Conservation (phyloP, 768 basidiomycete genomes). For the Leucocoprinus sp. region DNA sequence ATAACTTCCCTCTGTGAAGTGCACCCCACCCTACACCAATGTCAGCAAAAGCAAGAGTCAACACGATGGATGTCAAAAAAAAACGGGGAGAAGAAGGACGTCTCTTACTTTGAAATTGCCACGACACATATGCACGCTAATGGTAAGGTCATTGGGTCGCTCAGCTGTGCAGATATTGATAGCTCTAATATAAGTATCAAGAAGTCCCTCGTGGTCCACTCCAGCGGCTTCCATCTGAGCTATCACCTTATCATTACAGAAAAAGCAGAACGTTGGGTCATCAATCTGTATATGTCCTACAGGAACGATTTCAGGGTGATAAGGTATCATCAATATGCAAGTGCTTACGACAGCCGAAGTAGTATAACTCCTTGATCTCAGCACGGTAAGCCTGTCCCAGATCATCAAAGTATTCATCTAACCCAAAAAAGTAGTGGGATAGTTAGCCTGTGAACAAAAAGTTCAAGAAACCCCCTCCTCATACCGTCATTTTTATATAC, state of each 20-base stretch:
- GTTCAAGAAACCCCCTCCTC: constrained; percentile 8
- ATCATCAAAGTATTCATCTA: constrained; percentile 46
- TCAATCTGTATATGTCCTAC: constrained; percentile 46
- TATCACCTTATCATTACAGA: constrained; percentile 53
- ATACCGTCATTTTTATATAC: constrained; percentile 56
- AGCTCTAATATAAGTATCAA: constrained; percentile 61
- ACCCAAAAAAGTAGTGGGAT: not conserved
- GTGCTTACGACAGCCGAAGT: constrained; percentile 38
- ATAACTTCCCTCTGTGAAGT: constrained; percentile 58
- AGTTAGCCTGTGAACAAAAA: not conserved
- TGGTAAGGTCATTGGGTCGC: constrained; percentile 44
- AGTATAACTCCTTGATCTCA: constrained; percentile 41
- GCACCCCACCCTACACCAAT: constrained; percentile 27
- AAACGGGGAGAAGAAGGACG: too few relatives aligned
- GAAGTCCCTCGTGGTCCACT: constrained; percentile 52
- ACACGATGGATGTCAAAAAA: not conserved
- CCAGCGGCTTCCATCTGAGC: constrained; percentile 48
- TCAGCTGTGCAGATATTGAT: constrained; percentile 49
- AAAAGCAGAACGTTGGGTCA: constrained; percentile 51
- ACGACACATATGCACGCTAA: constrained; percentile 56
- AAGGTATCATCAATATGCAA: not conserved
- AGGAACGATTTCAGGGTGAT: constrained; percentile 15
- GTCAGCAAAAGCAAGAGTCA: constrained; percentile 23
- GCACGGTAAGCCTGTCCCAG: constrained; percentile 38
- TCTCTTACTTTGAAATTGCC: constrained; percentile 39